Percentiles rank a stretch among this genome's conserved stretches.
phyloP scores from a whole-genome alignment of 768 basidiomycete species.

The Serendipita indica region DNA sequence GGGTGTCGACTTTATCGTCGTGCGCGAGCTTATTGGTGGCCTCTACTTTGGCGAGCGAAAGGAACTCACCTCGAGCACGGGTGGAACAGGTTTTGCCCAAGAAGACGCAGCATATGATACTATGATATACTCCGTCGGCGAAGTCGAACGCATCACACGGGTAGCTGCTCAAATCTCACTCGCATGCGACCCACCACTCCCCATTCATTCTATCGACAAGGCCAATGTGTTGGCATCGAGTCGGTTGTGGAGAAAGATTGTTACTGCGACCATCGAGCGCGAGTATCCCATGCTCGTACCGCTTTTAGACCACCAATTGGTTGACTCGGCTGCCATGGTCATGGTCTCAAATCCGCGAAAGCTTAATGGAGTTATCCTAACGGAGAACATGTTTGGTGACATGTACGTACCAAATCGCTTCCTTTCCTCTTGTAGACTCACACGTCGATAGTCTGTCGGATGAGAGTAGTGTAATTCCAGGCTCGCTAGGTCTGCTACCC shows the following conservation, averaged over 20 bases:
- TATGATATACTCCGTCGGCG: slow-evolving; percentile 80
- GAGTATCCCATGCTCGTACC: slow-evolving; percentile 75
- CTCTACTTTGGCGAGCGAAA: slow-evolving; percentile 89
- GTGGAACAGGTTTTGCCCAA: slow-evolving; percentile 34
- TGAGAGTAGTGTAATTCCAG: slow-evolving; percentile 92
- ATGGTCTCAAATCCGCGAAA: slow-evolving; percentile 81
- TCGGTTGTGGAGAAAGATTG: slow-evolving; percentile 85
- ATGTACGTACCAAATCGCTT: slow-evolving; percentile 45
- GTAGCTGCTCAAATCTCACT: slow-evolving; percentile 91
- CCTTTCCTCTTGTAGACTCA: slow-evolving; percentile 8
- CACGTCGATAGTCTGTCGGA: slow-evolving; percentile 62
- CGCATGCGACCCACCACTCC: slow-evolving; percentile 64
- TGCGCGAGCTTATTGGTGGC: slow-evolving; percentile 93
- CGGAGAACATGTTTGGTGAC: slow-evolving; percentile 93
- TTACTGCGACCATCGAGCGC: slow-evolving; percentile 62
- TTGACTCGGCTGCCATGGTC: slow-evolving; percentile 93
- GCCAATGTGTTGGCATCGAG: slow-evolving; percentile 96
- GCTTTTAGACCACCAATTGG: slow-evolving; percentile 70
- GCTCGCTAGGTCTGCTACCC: slow-evolving; percentile 88
- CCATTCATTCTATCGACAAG: slow-evolving; percentile 91
- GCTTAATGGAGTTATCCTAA: slow-evolving; percentile 88
- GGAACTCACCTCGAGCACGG: slow-evolving; percentile 38
- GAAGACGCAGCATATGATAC: slow-evolving; percentile 76
- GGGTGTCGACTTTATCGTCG: slow-evolving; percentile 82
- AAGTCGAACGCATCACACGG: slow-evolving; percentile 88